Evolutionary conservation across 192 early-diverging fungal genomes (phyloP), one percentile per base, ranked within the genome.

Genomic region (Linnemannia elongata): DNA sequence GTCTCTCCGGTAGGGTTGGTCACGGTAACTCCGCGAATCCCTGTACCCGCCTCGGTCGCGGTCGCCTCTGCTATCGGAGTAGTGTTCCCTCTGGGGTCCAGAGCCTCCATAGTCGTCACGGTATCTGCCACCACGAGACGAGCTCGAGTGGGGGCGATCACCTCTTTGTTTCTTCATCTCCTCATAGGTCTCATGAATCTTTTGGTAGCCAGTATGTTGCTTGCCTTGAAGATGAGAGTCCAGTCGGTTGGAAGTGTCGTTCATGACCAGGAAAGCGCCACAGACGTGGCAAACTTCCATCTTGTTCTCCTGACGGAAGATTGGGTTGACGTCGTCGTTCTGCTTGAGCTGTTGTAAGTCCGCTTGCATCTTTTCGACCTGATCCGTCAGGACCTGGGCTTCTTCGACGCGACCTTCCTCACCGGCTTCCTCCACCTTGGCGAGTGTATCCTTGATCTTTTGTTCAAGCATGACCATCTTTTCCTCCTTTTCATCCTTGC

Each of bases 201-300:
- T 93, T 33, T 94, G 89, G 83, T 96, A 97, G 4, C 96, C 96
- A 72, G 92, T 90, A 85, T 97, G 96, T 86, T 97, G 96, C 82
- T 96, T 96, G 42, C 96, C 96, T 47, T 94, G 92, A 49, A 94
- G 90, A 87, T 97, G 96, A 42, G 96, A 95, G 77, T 95, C 95
- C 83, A 96, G 89, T 18, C 95, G 89, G 81, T 96, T 94, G n/a
- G 95, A 92, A 27, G 95, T 93, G 80, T 97, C 96, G 80, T 96
- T 95, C 63, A 94, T 93, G 52, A 97, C 96, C 74, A 97, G 86
- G 54, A 96, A 95, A 9, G 96, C 96, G 54, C 95, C 94, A 86
- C 96, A 97, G 38, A 97, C 94, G 73, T 95, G 93, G 83, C 96
- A 97, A 33, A 97, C 94, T 74, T 95, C 92, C 89, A 96, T 93